phyloP scores from a whole-genome alignment of 257 asterid species.

The Lycium ferocissimum region DNA sequence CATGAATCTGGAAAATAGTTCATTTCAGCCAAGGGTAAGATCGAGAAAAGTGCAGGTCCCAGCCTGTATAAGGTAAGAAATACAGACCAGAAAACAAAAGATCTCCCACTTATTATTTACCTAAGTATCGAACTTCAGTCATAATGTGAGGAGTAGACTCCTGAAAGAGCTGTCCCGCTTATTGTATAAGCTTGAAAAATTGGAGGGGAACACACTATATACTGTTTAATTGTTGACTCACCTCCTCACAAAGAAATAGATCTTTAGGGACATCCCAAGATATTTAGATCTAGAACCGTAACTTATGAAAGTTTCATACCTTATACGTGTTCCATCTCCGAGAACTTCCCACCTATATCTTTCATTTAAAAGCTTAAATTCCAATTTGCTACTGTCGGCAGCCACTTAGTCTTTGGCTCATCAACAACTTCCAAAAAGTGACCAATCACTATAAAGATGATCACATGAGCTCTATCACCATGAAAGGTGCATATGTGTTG shows the following conservation, averaged over 20 bases:
- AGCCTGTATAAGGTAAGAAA: background rate
- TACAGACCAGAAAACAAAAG: background rate
- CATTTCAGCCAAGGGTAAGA: constrained; percentile 15
- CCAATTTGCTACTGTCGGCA: background rate
- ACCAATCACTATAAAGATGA: background rate
- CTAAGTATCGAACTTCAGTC: background rate
- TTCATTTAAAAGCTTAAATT: constrained; percentile 7
- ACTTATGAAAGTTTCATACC: background rate
- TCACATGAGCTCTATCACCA: background rate
- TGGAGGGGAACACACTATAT: background rate
- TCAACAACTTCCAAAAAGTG: constrained; percentile 3
- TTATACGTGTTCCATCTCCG: background rate
- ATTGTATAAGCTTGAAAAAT: background rate
- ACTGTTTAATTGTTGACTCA: background rate
- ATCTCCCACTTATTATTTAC: background rate
- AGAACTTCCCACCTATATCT: background rate
- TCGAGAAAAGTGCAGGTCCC: background rate
- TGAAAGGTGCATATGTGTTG: background rate
- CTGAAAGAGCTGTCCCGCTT: background rate
- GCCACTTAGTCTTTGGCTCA: background rate
- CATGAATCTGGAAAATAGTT: background rate
- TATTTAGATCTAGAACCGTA: background rate
- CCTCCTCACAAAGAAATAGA: constrained; percentile 14
- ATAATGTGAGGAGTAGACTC: background rate
- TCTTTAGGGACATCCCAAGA: background rate